A percentile compares a stretch with the other conserved stretches of the same genome.
These are phyloP conservation scores for Salinomyces thailandicus DNA, from an alignment of 2,329 filamentous ascomycete species.

Conservation along the genomic window DNA sequence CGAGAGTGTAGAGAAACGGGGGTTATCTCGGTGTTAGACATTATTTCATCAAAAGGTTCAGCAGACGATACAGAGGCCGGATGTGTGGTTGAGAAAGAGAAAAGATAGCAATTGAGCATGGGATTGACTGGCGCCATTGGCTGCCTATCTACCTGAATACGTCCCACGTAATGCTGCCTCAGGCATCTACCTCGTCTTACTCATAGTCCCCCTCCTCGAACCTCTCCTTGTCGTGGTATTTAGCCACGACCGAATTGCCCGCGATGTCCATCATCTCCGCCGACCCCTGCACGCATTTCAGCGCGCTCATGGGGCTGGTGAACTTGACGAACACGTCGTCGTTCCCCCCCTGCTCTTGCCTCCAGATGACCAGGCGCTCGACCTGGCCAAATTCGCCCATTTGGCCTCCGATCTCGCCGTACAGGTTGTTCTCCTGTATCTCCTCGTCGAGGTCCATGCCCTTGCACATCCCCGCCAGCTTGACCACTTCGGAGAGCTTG, in stretches of 20 bases:
- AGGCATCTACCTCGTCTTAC: too few relatives aligned
- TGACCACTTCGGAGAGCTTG: conserved; percentile 69
- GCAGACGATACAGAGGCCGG: too few relatives aligned
- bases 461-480: conserved; percentile 75
- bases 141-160: too few relatives aligned
- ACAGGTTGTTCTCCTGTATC: conserved; percentile 55
- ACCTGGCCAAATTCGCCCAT: conserved; percentile 57
- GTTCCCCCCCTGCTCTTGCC: conserved; percentile 34
- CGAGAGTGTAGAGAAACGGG: too few relatives aligned
- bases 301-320: conserved; percentile 69
- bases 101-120: too few relatives aligned
- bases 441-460: conserved; percentile 74
- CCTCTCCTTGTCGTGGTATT: conserved; percentile 70
- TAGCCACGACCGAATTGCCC: conserved; percentile 70
- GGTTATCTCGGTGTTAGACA: too few relatives aligned
- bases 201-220: conserved; percentile 57
- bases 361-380: conserved; percentile 44
- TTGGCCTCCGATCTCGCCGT: conserved; percentile 92
- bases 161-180: too few relatives aligned
- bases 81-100: too few relatives aligned
- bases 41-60: too few relatives aligned
- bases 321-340: conserved; percentile 81
- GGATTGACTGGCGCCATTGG: too few relatives aligned
- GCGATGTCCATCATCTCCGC: conserved; percentile 81
- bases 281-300: conserved; percentile 86